These are phyloP conservation scores for Abelmoschus esculentus DNA, from an alignment of 345 rosid species.

Conservation along the genomic window DNA sequence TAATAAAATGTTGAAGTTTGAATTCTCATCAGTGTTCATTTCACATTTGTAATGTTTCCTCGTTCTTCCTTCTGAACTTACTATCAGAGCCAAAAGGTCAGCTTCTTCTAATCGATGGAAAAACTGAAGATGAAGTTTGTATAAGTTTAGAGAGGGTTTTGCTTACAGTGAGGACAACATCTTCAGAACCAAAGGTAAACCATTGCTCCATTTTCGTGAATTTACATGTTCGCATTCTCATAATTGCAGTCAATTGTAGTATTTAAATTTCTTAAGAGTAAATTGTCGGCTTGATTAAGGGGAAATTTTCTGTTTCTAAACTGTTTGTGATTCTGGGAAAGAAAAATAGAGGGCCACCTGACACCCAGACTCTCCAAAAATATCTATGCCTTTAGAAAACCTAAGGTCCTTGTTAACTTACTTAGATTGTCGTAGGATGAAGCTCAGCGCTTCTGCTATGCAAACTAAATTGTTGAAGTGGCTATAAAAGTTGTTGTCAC, in stretches of 20 bases:
- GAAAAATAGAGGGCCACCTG: neutral
- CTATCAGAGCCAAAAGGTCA: slow-evolving; percentile 91
- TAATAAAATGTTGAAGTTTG: neutral
- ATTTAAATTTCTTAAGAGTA: neutral
- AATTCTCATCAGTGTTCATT: neutral
- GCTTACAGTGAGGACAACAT: slow-evolving; percentile 89
- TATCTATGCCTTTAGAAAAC: neutral
- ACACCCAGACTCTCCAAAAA: neutral
- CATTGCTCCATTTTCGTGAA: slow-evolving; percentile 12
- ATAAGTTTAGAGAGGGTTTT: slow-evolving; percentile 88
- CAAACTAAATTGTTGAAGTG: neutral
- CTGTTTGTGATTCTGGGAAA: neutral
- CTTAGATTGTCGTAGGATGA: neutral
- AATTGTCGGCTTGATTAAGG: neutral
- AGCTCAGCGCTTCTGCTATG: neutral
- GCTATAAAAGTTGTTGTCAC: neutral
- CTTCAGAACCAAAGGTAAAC: slow-evolving; percentile 88
- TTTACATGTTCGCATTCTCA: neutral
- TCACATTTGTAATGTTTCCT: neutral
- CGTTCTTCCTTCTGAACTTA: slow-evolving; percentile 1
- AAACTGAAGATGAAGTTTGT: slow-evolving; percentile 79
- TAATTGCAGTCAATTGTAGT: neutral
- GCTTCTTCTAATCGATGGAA: slow-evolving; percentile 87
- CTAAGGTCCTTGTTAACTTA: neutral
- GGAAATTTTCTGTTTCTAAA: neutral